These are phyloP conservation scores for Xylariaceae sp. DNA, from an alignment of 2,329 filamentous ascomycete genomes.

Conservation along the genomic window DNA sequence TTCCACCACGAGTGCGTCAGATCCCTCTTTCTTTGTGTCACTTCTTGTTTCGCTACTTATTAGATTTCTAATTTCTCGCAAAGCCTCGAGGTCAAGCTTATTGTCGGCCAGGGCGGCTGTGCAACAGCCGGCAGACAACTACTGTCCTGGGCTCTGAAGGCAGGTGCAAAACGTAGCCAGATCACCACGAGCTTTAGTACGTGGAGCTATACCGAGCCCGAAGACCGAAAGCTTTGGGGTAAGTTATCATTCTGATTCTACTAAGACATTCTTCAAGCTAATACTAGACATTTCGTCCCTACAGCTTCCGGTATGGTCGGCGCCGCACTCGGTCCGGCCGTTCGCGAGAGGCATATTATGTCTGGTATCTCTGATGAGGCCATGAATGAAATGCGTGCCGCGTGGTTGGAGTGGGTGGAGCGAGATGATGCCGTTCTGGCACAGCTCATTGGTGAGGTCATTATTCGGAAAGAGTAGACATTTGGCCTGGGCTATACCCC, in stretches of 20 bases:
- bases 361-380: slow-evolving; percentile 5
- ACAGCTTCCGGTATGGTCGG: slow-evolving; percentile 8
- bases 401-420: slow-evolving; percentile 7
- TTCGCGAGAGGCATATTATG: slow-evolving; percentile 8
- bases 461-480: slow-evolving; percentile 1
- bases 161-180: slow-evolving; percentile 4
- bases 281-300: background rate
- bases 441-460: slow-evolving; percentile 1
- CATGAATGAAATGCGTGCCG: slow-evolving; percentile 11
- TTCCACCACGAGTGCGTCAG: slow-evolving; percentile 1
- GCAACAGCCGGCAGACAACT: slow-evolving; percentile 1
- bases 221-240: slow-evolving; percentile 12
- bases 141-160: slow-evolving; percentile 4
- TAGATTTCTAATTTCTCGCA: background rate
- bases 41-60: background rate
- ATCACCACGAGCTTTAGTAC: slow-evolving; percentile 11
- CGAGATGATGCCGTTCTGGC: slow-evolving; percentile 7
- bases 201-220: slow-evolving; percentile 8
- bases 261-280: background rate
- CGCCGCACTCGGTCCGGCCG: slow-evolving; percentile 1
- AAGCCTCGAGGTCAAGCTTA: slow-evolving; percentile 3
- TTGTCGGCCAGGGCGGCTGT: background rate
- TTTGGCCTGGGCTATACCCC: no score
- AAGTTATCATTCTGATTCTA: background rate
- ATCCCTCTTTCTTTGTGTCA: background rate